phyloP scores from a whole-genome alignment of 768 basidiomycete genomes.

The Cyathus striatus region DNA sequence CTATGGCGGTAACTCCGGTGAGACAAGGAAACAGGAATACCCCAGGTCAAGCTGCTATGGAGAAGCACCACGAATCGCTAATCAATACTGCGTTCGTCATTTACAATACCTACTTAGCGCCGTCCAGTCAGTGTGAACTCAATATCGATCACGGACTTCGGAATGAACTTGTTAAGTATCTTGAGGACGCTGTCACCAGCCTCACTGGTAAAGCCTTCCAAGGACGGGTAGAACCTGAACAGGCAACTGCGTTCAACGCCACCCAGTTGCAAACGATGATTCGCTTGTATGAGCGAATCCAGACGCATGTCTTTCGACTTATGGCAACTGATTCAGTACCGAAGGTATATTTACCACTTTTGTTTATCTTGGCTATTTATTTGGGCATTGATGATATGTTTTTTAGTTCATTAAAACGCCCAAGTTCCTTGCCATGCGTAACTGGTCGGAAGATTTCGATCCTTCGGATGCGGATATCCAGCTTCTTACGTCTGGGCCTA shows the following conservation, averaged over 20 bases:
- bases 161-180: slow-evolving; percentile 89
- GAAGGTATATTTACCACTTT: slow-evolving; percentile 77
- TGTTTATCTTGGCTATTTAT: neutral
- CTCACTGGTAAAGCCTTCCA: slow-evolving; percentile 73
- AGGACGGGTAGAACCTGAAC: slow-evolving; percentile 77
- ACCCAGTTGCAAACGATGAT: slow-evolving; percentile 95
- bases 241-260: slow-evolving; percentile 83
- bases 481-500: slow-evolving; percentile 46
- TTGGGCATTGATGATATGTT: slow-evolving; percentile 7
- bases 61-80: slow-evolving; percentile 91
- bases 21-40: slow-evolving; percentile 42
- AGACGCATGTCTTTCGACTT: slow-evolving; percentile 92
- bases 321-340: slow-evolving; percentile 99
- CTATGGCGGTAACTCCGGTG: slow-evolving; percentile 52
- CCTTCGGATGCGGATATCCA: slow-evolving; percentile 57
- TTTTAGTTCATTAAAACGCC: slow-evolving; percentile 83
- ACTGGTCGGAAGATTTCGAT: slow-evolving; percentile 75
- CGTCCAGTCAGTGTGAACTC: slow-evolving; percentile 90
- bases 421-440: slow-evolving; percentile 73
- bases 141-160: slow-evolving; percentile 98
- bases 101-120: slow-evolving; percentile 93
- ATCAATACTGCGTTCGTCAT: slow-evolving; percentile 93
- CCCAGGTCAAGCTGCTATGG: slow-evolving; percentile 87
- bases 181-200: slow-evolving; percentile 83
- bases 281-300: slow-evolving; percentile 90